A percentile compares a stretch with the other conserved stretches of the same genome.
phyloP scores from a whole-genome alignment of 2,329 filamentous ascomycete genomes.

The Arthrobotrys pseudoclavata region DNA sequence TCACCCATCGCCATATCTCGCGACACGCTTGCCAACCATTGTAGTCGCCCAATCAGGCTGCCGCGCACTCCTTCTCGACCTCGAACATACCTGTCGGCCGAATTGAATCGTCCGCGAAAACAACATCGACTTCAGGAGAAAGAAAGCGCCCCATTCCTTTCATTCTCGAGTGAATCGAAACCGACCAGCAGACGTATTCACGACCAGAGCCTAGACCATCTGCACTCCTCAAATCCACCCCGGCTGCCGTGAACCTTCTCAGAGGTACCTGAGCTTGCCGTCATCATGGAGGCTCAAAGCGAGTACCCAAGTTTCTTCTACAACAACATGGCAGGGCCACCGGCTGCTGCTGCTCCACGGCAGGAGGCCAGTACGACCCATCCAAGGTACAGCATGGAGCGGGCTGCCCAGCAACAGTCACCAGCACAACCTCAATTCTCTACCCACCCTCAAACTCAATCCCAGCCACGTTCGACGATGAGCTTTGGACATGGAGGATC shows the following conservation, averaged over 20 bases:
- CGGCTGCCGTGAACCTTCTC: conserved; percentile 9
- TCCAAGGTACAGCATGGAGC: conserved; percentile 41
- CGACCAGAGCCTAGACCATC: conserved; percentile 15
- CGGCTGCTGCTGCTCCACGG: conserved; percentile 24
- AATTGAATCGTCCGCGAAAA: conserved; percentile 36
- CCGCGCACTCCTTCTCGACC: conserved; percentile 17
- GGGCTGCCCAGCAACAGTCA: conserved; percentile 25
- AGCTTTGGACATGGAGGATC: conserved; percentile 49
- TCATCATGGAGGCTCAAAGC: conserved; percentile 50
- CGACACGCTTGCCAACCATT: conserved; percentile 1
- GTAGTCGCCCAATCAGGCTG: conserved; percentile 17
- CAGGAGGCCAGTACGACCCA: conserved; percentile 34
- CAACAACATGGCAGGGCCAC: conserved; percentile 51
- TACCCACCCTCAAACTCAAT: conserved; percentile 26
- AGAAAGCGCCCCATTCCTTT: conserved; percentile 26
- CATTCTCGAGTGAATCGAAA: conserved; percentile 19
- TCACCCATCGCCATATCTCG: conserved; percentile 29
- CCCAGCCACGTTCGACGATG: conserved; percentile 29
- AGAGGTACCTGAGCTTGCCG: conserved; percentile 27
- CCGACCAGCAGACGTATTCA: conserved; percentile 20
- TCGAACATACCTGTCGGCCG: conserved; percentile 10
- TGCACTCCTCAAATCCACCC: background rate
- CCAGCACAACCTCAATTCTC: conserved; percentile 49
- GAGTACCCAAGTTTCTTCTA: conserved; percentile 59
- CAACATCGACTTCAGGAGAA: conserved; percentile 34